Percentiles rank a stretch among this genome's conserved stretches.
Evolutionary conservation across 2,329 filamentous ascomycete species (phyloP).

Genomic region (Arthrinium phaeospermum): DNA sequence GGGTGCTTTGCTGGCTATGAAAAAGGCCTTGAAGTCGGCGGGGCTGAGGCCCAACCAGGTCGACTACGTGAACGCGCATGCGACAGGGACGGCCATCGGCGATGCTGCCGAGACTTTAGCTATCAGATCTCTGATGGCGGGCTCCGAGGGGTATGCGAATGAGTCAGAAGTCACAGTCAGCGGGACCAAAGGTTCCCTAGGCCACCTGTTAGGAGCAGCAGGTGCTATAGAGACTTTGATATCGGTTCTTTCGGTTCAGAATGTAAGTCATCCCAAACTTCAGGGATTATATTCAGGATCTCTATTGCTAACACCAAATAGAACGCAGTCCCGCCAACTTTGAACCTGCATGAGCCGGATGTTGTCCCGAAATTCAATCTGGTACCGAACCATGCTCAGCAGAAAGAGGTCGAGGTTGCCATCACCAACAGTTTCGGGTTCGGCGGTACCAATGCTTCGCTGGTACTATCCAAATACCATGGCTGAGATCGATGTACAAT

Average conservation of each 20-base stretch:
- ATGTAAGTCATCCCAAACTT: constrained; percentile 61
- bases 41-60: constrained; percentile 71
- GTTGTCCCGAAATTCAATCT: constrained; percentile 83
- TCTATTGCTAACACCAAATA: constrained; percentile 41
- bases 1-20: constrained; percentile 87
- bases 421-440: constrained; percentile 98
- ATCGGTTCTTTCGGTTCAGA: constrained; percentile 75
- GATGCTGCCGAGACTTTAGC: constrained; percentile 88
- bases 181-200: constrained; percentile 91
- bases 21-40: constrained; percentile 76
- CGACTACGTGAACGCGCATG: constrained; percentile 95
- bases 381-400: constrained; percentile 73
- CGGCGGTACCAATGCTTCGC: constrained; percentile 90
- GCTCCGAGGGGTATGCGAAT: constrained; percentile 67
- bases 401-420: constrained; percentile 73
- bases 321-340: constrained; percentile 82
- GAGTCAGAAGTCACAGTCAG: constrained; percentile 78
- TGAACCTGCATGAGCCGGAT: constrained; percentile 76
- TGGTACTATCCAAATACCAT: constrained; percentile 70
- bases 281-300: no score
- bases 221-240: constrained; percentile 92
- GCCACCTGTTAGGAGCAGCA: constrained; percentile 89
- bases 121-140: constrained; percentile 78
- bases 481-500: not conserved
- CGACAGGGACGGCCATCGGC: constrained; percentile 84